Conservation (phyloP, 2,329 filamentous ascomycete genomes). For the Fusarium subglutinans region DNA sequence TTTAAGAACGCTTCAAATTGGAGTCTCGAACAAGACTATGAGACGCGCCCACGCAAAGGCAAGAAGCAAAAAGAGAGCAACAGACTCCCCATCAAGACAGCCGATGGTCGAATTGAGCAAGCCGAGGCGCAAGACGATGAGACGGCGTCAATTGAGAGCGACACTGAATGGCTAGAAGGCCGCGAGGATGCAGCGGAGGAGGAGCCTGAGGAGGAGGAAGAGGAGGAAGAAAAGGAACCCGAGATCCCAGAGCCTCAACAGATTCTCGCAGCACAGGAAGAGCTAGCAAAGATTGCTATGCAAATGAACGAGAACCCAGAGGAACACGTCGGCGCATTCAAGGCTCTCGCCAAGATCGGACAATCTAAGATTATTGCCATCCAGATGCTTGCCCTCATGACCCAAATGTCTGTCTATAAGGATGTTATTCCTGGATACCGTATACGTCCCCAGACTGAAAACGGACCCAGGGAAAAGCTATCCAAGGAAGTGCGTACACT, state of each 20-base stretch:
- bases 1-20: conserved; percentile 81
- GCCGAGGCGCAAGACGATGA: conserved; percentile 66
- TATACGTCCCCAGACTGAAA: conserved; percentile 83
- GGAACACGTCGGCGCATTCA: conserved; percentile 84
- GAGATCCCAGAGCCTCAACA: conserved; percentile 80
- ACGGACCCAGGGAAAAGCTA: conserved; percentile 78
- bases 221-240: conserved; percentile 63
- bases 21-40: conserved; percentile 93
- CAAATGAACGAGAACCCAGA: conserved; percentile 92
- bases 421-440: conserved; percentile 97
- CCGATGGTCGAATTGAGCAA: conserved; percentile 76
- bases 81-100: conserved; percentile 86
- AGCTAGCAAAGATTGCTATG: conserved; percentile 83
- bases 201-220: conserved; percentile 58
- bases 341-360: conserved; percentile 77
- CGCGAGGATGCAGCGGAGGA: conserved; percentile 63
- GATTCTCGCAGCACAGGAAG: conserved; percentile 88
- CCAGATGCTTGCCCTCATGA: conserved; percentile 85
- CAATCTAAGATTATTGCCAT: conserved; percentile 76
- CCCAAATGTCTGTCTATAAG: conserved; percentile 91
- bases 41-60: conserved; percentile 79
- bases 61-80: conserved; percentile 79
- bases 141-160: conserved; percentile 66
- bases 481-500: conserved; percentile 91
- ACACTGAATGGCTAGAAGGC: conserved; percentile 71